Base-by-base conservation (phyloP, 345 rosid genomes). In the Noccaea bulbosa region DNA sequence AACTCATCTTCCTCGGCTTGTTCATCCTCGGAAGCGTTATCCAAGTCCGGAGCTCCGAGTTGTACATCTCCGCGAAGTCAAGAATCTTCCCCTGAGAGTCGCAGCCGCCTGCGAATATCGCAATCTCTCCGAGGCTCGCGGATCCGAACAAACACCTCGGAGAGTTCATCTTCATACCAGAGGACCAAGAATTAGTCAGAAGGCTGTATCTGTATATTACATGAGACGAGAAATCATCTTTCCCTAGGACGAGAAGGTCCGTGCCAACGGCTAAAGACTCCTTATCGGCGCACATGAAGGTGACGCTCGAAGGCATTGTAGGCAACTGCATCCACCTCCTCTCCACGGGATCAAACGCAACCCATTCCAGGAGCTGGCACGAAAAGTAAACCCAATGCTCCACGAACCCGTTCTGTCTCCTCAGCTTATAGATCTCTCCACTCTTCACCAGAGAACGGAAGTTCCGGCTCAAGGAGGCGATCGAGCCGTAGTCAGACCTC, bases 261-360 rank as follows among this genome's bases (percentile, higher is more conserved):
- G 98, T 92, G 22, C 98, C 98, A 72, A 92, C 98, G 22, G 96
- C 98, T 76, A 92, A 72, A 22, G 98, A 92, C 75, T 92, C 98
- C 78, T 88, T 89, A 65, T 92, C 98, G 0, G 92, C 83, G 52
- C 82, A 86, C 82, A 79, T 88, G 70, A 88, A 89, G 76, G 82
- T 85, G 5, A 84, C 95, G 35, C 86, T 83, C 2, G 83, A 82
- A 77, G 88, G 77, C 89, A 90, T 92, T 45, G 78, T 73, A 4
- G 98, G 98, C 62, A 92, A 69, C 80, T 81, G 88, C 98, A 90
- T 88, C 96, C 96, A 90, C 73, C 84, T 78, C 16, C 69, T 32
- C 15, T 78, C 65, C n/a, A 83, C 75, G 3, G 98, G 98, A 81
- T 92, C 98, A 50, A 85, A 92, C 2, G 96, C 98, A 71, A 86